Evolutionary conservation across 495 filamentous ascomycete species (phyloP), one percentile per base, ranked within the genome.

Genomic region (Penicillium soppii): DNA sequence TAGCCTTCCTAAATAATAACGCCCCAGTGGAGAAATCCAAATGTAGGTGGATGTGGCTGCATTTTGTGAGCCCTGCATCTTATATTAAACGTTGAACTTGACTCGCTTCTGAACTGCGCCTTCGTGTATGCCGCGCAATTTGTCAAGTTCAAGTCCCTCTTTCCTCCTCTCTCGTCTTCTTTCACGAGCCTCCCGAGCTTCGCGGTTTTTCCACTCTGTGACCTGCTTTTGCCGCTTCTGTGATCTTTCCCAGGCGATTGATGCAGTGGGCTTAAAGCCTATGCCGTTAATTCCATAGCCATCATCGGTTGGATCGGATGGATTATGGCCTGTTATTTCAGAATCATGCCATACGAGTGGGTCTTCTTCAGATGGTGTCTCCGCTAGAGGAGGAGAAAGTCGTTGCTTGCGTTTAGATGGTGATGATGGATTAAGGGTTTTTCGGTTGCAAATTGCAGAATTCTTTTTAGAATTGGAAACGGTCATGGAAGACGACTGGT

Each of bases 211-310:
- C 77, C 92, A 97, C 41, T 95, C 90, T 41, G 82, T 79, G 38
- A 97, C 77, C 69, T 97, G 92, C 68, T 87, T 84, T 59, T 82
- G 80, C 52, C 92, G 78, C 65, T 83, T 87, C 65, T 91, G 82
- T 6, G 81, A 77, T 47, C 92, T 77, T 21, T 83, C 83, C 66
- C 89, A 85, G 1, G 90, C 92, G 25, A 91, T 83, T 26, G 88
- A 87, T 15, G 91, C 79, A 7, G 91, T 97, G 1, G 92, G 92
- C 54, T 83, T 86, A 69, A 95, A 97, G 1, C 92, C 92, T 60
- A 97, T 87, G 12, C 92, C 92, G 67, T 95, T 90, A 55, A 91
- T 89, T 30, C 87, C 87, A 29, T 87, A 87, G 21, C 87, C 87
- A 67, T 91, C 87, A 55, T 90, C 88, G 47, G 79, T 82, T 32